These are phyloP conservation scores for Cladophialophora exuberans DNA, from an alignment of 2,329 filamentous ascomycete species.

Conservation along the genomic window DNA sequence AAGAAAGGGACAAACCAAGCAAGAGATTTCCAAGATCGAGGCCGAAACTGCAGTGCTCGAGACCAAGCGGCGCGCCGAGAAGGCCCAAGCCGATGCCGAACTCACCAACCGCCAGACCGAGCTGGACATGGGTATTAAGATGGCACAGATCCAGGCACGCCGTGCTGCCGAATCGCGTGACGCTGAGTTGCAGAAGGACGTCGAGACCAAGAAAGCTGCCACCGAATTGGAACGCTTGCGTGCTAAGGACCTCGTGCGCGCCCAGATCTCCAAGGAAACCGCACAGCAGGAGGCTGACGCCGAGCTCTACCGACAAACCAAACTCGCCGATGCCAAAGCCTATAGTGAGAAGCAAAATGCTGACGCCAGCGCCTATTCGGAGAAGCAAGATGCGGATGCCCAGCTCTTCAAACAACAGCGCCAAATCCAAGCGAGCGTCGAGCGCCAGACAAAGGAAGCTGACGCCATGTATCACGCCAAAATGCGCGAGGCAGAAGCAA, in stretches of 20 bases:
- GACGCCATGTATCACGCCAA: slow-evolving; percentile 63
- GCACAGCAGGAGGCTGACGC: slow-evolving; percentile 52
- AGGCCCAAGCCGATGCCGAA: slow-evolving; percentile 75
- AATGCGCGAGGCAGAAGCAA: slow-evolving; percentile 76
- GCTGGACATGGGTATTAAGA: slow-evolving; percentile 73
- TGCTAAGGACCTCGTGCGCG: slow-evolving; percentile 77
- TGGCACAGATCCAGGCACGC: slow-evolving; percentile 73
- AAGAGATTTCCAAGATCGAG: slow-evolving; percentile 85
- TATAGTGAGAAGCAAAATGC: no score
- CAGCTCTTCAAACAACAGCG: slow-evolving; percentile 38
- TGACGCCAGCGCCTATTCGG: slow-evolving; percentile 52
- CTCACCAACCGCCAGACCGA: slow-evolving; percentile 73
- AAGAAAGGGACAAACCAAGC: slow-evolving; percentile 78
- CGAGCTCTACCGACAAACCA: slow-evolving; percentile 53
- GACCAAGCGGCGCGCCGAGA: slow-evolving; percentile 81
- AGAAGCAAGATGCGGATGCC: slow-evolving; percentile 45
- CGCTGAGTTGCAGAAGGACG: slow-evolving; percentile 76
- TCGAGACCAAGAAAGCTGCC: slow-evolving; percentile 75
- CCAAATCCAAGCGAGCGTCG: slow-evolving; percentile 29
- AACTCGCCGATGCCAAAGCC: slow-evolving; percentile 55
- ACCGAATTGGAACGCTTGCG: slow-evolving; percentile 81
- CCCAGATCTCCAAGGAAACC: slow-evolving; percentile 56
- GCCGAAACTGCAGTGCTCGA: slow-evolving; percentile 83
- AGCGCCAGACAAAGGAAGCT: slow-evolving; percentile 54
- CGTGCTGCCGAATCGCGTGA: slow-evolving; percentile 75